Evolutionary conservation across 805 yeast species (phyloP).

Genomic region (Starmerella floris): DNA sequence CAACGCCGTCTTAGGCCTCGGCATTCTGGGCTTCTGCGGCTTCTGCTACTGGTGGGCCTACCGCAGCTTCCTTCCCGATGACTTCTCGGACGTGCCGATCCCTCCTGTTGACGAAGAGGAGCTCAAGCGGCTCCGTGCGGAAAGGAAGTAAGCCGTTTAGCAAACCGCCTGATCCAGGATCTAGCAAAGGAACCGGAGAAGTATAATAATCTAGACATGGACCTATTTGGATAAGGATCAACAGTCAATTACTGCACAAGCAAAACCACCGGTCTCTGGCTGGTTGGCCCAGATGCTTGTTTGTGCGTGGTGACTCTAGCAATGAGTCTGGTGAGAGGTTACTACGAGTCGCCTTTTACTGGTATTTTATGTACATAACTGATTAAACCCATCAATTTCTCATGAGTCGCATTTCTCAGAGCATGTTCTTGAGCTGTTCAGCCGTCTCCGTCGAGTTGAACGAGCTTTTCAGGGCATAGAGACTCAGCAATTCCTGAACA

Average conservation of each 20-base stretch:
- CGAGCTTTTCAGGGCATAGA: slow-evolving; percentile 78
- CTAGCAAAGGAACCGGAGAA: too few species aligned
- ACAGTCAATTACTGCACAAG: too few species aligned
- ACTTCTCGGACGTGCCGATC: slow-evolving; percentile 80
- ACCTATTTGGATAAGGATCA: background rate
- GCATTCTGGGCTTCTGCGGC: slow-evolving; percentile 49
- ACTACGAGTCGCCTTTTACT: too few species aligned
- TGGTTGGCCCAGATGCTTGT: too few species aligned
- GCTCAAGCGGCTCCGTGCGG: slow-evolving; percentile 46
- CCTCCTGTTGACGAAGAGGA: slow-evolving; percentile 82
- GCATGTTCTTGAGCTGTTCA: slow-evolving; percentile 7
- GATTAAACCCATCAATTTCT: too few species aligned
- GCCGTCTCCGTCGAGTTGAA: slow-evolving; percentile 35
- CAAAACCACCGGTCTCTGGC: too few species aligned
- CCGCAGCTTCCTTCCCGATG: slow-evolving; percentile 40
- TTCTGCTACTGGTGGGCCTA: slow-evolving; percentile 39
- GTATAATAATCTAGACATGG: background rate
- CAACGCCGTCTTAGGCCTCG: slow-evolving; percentile 50
- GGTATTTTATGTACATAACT: too few species aligned
- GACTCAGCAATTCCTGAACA: slow-evolving; percentile 66
- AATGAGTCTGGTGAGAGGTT: too few species aligned
- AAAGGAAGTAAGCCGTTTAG: too few species aligned
- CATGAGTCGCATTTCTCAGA: too few species aligned
- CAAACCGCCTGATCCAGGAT: too few species aligned
- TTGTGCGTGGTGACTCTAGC: too few species aligned